Base-by-base conservation (phyloP, 495 filamentous ascomycete genomes). In the Aspergillus panamensis region DNA sequence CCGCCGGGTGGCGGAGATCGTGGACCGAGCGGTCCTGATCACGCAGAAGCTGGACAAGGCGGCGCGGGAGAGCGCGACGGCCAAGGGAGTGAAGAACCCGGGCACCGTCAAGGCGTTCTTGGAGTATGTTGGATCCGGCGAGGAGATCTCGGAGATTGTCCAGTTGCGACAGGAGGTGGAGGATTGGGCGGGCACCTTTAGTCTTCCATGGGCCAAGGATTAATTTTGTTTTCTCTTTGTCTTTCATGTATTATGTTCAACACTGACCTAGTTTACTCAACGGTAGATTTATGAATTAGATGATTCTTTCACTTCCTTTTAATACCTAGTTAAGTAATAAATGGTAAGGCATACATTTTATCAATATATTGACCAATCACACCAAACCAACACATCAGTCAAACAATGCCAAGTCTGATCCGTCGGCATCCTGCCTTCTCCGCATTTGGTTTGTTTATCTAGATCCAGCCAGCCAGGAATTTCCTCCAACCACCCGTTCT, bases 121-220 rank as follows among this genome's bases (percentile, higher is more conserved):
- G 63, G 87, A 94, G 19, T 89, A 84, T 59, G 70, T 97, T 13
- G 89, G 90, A 3, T 84, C 89, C 59, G 94, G 94, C 9, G 87
- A 94, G 66, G 84, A 87, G 57, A 80, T 91, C 40, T 76, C 85
- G 9, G 95, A 99, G 73, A 90, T 99, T 70, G 81, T 96, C 16
- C 80, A 90, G 70, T 73, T 99, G 58, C 82, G 88, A 54, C 85
- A 87, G 68, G 94, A 97, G 76, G 94, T 99, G 0, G 88, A 90
- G 68, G 90, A 92, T 65, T 99, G 95, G 95, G 90, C 96, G 10
- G 88, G 92, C 13, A 95, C 90, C 6, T 98, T 96, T 68, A 84
- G 84, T 43, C 71, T 97, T 62, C 94, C 93, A 12, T 97, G 94
- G 94, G 60, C 60, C 0, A 76, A 82, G 64, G 71, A 77, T 52